Evolutionary conservation across 129 eudicot genomes (phyloP).

Genomic region (Helianthus tuberosus): DNA sequence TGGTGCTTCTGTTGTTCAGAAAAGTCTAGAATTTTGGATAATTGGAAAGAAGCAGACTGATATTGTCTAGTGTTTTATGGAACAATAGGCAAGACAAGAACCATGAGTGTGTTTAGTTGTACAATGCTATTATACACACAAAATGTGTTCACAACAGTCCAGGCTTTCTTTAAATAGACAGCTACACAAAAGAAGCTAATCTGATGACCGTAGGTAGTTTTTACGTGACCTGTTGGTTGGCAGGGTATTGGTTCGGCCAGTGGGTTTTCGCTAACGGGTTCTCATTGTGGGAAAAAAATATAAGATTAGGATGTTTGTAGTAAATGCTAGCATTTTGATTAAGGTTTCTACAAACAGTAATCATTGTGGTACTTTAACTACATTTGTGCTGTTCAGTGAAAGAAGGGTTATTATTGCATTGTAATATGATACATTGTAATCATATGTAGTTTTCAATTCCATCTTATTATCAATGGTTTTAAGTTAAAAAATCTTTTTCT

Average conservation of each 20-base stretch:
- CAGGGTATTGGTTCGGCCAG: too few relatives aligned
- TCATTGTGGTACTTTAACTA: background rate
- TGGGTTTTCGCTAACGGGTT: too few relatives aligned
- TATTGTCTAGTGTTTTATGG: background rate
- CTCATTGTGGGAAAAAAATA: too few relatives aligned
- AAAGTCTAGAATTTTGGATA: background rate
- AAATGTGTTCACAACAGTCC: background rate
- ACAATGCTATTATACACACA: background rate
- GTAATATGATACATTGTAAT: conserved; percentile 18
- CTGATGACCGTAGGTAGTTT: background rate
- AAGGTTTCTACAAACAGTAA: too few relatives aligned
- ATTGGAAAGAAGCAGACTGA: conserved; percentile 12
- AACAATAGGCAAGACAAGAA: background rate
- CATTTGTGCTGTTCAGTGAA: background rate
- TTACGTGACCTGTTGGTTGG: background rate
- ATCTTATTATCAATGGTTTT: background rate
- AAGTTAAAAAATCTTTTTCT: background rate
- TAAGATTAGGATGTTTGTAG: too few relatives aligned
- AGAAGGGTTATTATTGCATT: background rate
- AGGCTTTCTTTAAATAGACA: background rate
- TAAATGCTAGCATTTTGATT: too few relatives aligned
- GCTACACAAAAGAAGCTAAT: background rate
- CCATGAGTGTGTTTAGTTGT: background rate
- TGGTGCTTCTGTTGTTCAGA: background rate
- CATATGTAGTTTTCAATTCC: background rate